Evolutionary conservation across 805 yeast genomes (phyloP), one percentile per base, ranked within the genome.

Genomic region (Candida andamanensis): DNA sequence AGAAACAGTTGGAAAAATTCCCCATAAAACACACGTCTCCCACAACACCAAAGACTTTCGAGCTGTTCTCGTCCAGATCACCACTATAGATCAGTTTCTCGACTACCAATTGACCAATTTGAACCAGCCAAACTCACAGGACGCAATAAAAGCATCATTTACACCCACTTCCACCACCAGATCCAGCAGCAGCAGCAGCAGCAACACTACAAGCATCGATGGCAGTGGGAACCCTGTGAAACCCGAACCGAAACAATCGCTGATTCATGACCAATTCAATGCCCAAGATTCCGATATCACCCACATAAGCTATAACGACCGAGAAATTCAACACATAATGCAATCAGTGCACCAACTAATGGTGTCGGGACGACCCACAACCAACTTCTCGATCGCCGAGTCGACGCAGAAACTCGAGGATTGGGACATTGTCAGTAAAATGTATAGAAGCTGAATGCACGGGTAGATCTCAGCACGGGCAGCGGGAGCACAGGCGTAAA

Each of bases 321-420:
- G 12, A 14, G 52, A 49, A 20, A 34, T 58, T 28, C 58, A 56
- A 36, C 36, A 35, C 13, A 41, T 59, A 8, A 56, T 56, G 58
- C 54, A 51, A 35, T 45, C 42, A 9, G 62, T 60, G n/a, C 61
- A 63, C 41, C 43, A 43, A 23, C 24, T 49, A 25, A 46, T 50
- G 30, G 36, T 44, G 13, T 36, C 36, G 25, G 58, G 50, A 15
- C 32, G 40, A 23, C 32, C 20, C 21, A 7, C 11, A 28, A 30
- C 14, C 37, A 24, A 24, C 12, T 9, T 31, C 17, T 32, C 30
- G 11, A 42, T 44, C 46, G 39, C 44, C n/a, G 50, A 49, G 17
- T 44, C 50, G 13, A 38, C 18, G 21, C 32, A 30, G 15, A 26
- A 36, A 19, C 28, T 42, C 14, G 47, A 43, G 11, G 45, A 43